Percentiles rank a stretch among this genome's conserved stretches.
Conservation (phyloP, 1,139 yeast species). For the Candida dubliniensis region DNA sequence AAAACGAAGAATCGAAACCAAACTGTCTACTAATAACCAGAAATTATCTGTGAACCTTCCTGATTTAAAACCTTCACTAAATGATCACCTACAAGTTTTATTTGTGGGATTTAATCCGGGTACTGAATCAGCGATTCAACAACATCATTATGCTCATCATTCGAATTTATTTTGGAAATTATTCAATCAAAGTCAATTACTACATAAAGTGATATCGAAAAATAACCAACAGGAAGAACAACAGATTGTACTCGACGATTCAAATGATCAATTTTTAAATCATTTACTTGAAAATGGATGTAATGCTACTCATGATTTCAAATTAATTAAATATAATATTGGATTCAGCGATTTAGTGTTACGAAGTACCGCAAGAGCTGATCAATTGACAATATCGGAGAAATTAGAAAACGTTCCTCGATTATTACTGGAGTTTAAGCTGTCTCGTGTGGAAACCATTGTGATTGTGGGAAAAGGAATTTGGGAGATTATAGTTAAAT, state of each 20-base stretch:
- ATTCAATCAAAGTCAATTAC: conserved; percentile 52
- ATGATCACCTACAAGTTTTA: conserved; percentile 38
- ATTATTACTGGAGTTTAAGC: conserved; percentile 46
- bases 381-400: conserved; percentile 53
- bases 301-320: conserved; percentile 49
- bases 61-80: conserved; percentile 40
- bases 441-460: conserved; percentile 39
- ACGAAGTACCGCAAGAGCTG: conserved; percentile 63
- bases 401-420: conserved; percentile 57
- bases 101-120: conserved; percentile 82
- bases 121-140: conserved; percentile 56
- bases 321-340: conserved; percentile 44
- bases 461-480: conserved; percentile 76
- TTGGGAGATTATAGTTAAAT: conserved; percentile 61
- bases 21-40: neutral
- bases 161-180: conserved; percentile 72
- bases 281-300: conserved; percentile 31
- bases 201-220: conserved; percentile 22
- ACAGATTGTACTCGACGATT: too few species aligned
- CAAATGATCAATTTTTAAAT: conserved; percentile 1
- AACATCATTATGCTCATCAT: conserved; percentile 75
- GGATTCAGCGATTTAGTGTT: conserved; percentile 75
- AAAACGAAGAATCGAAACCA: too few species aligned
- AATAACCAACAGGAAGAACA: too few species aligned
- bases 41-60: conserved; percentile 6